Base-by-base conservation (phyloP, 176 grass and related monocot genomes). In the Triticum dicoccoides region DNA sequence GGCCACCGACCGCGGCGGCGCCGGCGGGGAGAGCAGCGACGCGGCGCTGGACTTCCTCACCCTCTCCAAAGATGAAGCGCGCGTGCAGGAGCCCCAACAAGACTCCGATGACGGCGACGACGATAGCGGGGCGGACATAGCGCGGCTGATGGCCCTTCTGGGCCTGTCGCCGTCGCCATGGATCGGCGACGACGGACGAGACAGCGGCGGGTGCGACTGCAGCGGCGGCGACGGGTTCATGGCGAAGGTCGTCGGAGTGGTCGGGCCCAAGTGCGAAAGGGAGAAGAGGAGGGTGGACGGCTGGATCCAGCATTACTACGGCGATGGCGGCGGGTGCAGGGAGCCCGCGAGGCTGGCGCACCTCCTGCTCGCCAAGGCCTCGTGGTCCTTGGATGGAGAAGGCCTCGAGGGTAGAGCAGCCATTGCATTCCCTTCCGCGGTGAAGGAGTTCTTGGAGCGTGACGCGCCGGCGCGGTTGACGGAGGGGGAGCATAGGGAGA, bases 271-370 rank as follows among this genome's bases (percentile, higher is more conserved):
- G 72, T 92, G 93, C 86, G 83, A 88, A 10, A 64, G 61, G 86
- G 90, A 95, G 88, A 86, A 83, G 76, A 73, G 34, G 64, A 86
- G 93, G 68, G 73, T 95, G 69, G 83, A 90, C 37, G 80, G 83
- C 12, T 95, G 88, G 90, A 86, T 95, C 52, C 83, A 83, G n/a
- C 82, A 86, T 14, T 90, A 85, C 61, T 51, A 39, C 82, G 33
- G 44, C 9, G 58, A 34, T 11, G 82, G 44, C 9, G 85, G 66
- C 8, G 82, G 27, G 51, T 83, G 83, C 85, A 90, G 30, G 77
- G 93, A 95, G 76, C 86, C 93, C 20, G 93, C 93, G 27, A 92
- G 90, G 83, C 82, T 95, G 80, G 88, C 86, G 58, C 90, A 92
- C 17, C 82, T 95, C 47, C 32, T 95, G 54, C 56, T 95, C 70